phyloP scores from a whole-genome alignment of 2,329 filamentous ascomycete genomes.

The Fusarium compactum region DNA sequence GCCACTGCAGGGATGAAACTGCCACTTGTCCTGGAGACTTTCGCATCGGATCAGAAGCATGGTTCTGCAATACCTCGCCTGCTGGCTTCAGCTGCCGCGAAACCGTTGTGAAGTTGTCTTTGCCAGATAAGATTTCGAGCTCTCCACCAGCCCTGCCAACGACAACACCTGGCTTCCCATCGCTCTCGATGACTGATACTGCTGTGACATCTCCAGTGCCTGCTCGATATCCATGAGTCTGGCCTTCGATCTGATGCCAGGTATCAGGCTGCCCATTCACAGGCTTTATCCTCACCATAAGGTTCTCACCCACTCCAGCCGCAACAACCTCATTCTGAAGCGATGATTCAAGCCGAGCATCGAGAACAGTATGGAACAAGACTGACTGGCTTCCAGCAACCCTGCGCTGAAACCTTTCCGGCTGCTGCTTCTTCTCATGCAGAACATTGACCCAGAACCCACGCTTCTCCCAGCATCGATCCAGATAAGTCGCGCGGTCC shows the following conservation, averaged over 20 bases:
- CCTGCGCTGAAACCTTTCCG: constrained; percentile 26
- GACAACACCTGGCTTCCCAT: constrained; percentile 52
- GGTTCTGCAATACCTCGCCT: constrained; percentile 8
- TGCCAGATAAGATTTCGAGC: constrained; percentile 58
- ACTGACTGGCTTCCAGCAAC: constrained; percentile 50
- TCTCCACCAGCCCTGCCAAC: constrained; percentile 65
- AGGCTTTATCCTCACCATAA: constrained; percentile 58
- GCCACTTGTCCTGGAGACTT: constrained; percentile 50
- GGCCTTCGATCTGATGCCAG: constrained; percentile 58
- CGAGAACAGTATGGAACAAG: constrained; percentile 61
- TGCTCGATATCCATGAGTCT: constrained; percentile 53
- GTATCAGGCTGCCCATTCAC: constrained; percentile 40
- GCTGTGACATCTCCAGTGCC: constrained; percentile 65
- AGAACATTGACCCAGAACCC: constrained; percentile 54
- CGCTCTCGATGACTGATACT: constrained; percentile 57
- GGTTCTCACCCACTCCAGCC: constrained; percentile 65
- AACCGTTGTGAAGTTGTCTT: constrained; percentile 48
- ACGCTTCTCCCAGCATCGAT: constrained; percentile 66
- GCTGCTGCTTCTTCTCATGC: constrained; percentile 35
- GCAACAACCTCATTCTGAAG: constrained; percentile 61
- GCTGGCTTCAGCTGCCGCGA: constrained; percentile 40
- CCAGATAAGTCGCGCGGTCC: constrained; percentile 62
- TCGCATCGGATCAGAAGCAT: constrained; percentile 35
- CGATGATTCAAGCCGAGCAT: constrained; percentile 55
- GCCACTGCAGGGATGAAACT: constrained; percentile 52